Conservation (phyloP, 2,329 filamentous ascomycete species). For the Aspergillus tamarii region DNA sequence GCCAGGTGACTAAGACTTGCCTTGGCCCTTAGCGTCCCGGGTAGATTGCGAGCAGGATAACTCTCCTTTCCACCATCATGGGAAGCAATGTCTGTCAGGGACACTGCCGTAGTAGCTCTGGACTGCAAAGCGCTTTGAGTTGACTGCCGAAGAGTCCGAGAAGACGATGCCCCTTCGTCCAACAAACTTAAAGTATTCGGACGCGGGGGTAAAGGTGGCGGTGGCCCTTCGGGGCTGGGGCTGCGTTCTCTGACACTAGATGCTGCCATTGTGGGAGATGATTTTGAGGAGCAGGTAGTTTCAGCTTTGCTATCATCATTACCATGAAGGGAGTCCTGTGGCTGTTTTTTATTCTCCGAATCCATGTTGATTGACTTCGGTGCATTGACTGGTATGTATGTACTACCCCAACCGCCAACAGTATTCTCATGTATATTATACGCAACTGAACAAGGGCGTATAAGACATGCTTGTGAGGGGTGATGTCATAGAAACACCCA, state of each 20-base stretch:
- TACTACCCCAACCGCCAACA: background rate
- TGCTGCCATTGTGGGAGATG: conserved; percentile 22
- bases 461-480: background rate
- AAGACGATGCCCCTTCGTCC: conserved; percentile 36
- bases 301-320: conserved; percentile 13
- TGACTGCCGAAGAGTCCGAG: conserved; percentile 38
- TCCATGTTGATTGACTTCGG: conserved; percentile 2
- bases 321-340: background rate
- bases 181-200: conserved; percentile 44
- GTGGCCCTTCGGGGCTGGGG: conserved; percentile 36
- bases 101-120: conserved; percentile 81
- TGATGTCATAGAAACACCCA: background rate
- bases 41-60: conserved; percentile 49
- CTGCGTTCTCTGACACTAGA: conserved; percentile 21
- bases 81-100: conserved; percentile 77
- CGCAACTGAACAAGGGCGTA: background rate
- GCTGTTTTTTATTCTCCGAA: background rate
- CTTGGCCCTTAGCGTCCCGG: conserved; percentile 35
- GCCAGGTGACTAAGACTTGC: conserved; percentile 46
- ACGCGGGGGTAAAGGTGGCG: conserved; percentile 52
- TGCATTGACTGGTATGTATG: background rate
- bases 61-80: conserved; percentile 69
- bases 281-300: conserved; percentile 12
- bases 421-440: background rate
- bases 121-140: conserved; percentile 51